These are phyloP conservation scores for Haplographium delicatum DNA, from an alignment of 495 filamentous ascomycete species.

Conservation along the genomic window DNA sequence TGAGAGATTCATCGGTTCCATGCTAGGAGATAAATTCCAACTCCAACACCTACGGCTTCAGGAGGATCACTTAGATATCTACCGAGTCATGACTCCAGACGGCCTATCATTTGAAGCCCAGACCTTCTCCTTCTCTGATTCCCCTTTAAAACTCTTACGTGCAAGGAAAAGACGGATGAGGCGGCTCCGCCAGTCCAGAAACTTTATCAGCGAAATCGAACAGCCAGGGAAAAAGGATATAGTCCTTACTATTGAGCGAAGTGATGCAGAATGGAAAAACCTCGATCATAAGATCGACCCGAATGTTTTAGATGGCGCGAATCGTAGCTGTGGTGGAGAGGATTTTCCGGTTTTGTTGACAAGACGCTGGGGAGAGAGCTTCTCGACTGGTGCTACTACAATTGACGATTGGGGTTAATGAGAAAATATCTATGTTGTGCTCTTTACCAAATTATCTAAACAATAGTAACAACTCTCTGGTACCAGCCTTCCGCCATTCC, in stretches of 20 bases:
- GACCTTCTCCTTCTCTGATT: neutral
- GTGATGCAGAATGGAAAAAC: conserved; percentile 1
- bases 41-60: neutral
- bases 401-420: too few relatives aligned
- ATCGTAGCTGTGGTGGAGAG: neutral
- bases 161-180: conserved; percentile 4
- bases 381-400: neutral
- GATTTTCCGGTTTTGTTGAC: neutral
- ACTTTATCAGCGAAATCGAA: neutral
- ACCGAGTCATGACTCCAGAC: neutral
- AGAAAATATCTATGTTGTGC: too few relatives aligned
- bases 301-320: neutral
- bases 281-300: neutral
- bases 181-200: neutral
- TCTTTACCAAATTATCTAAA: too few relatives aligned
- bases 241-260: neutral
- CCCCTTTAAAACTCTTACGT: neutral
- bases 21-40: neutral
- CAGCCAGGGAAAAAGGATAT: neutral
- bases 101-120: conserved; percentile 3
- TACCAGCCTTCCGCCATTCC: conserved; percentile 5
- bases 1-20: neutral
- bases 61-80: conserved; percentile 1
- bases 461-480: neutral
- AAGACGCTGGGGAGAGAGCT: neutral